Evolutionary conservation across 2,329 filamentous ascomycete species (phyloP), one percentile per base, ranked within the genome.

Genomic region (Leptosphaerulina australis): DNA sequence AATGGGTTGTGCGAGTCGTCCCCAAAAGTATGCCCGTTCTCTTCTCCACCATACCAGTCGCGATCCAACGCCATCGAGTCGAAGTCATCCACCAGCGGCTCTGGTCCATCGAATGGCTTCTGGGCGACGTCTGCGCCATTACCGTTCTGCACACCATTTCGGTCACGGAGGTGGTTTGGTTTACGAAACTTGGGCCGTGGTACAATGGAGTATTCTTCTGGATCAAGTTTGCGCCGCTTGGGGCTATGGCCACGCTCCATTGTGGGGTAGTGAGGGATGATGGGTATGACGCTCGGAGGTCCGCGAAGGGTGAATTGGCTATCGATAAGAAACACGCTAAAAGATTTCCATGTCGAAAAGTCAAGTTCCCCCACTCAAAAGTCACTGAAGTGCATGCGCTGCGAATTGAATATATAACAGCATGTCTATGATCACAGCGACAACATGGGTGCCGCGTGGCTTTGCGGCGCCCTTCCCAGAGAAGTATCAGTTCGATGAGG

Each of bases 1-100:
- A 96, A 96, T 0, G 91, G 92, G 67, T 96, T 95, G 73, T 96
- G 91, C n/a, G 86, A 81, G 56, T 97, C 92, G 68, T 96, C 92
- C 58, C 91, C 92, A 64, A 96, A 90, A 0, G 87, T 88, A 66
- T 95, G 89, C 20, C 87, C 89, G 49, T 87, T 85, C 69, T 96
- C 91, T 66, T 95, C 91, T 37, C 89, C 90, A 17, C 85, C 86
- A 66, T 97, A 97, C 92, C 92, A 97, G 73, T 96, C 92, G 55
- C 92, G 85, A 69, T 97, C 92, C 45, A 96, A 79, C 8, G 86
- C 89, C 55, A 83, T 83, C 14, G 85, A 83, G 56, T 95, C 90
- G 54, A 90, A 84, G 29, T 87, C 82, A 25, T 82, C 79, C 11
- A 85, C 79, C 11, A 78, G 76, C 2, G 83, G 80, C 63, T 88